Base-by-base conservation (phyloP, 371 early-diverging fungal species). In the Blakeslea trispora region DNA sequence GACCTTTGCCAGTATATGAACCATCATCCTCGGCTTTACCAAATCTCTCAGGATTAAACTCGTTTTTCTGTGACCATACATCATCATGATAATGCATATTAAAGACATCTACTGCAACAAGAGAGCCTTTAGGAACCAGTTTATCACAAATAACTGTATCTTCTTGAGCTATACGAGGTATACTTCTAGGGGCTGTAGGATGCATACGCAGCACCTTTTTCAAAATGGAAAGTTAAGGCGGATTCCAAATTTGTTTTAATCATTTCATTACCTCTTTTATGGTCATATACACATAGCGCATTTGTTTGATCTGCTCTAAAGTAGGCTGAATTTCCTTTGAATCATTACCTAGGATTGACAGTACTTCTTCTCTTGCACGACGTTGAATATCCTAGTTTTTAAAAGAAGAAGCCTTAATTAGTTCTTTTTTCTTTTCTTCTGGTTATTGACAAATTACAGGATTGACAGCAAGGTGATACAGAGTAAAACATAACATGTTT, bases 51-150 rank as follows among this genome's bases (percentile, higher is more conserved):
- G 28, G 28, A 7, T 28, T 7, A 28, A 28, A 28, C 28, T 5
- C 28, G 7, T 28, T 7, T 28, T 28, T 7, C 3, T 28, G 5
- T 5, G 15, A 2, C 45, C 68, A 77, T 45, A 66, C 51, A 22
- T 63, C 45, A 15, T 66, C 64, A 22, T 69, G 65, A 50, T 73
- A 60, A 18, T 60, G 64, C 5, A 64, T 21, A n/a, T 53, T 56
- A 54, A 61, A 66, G 28, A 76, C 63, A 37, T 82, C 68, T 39
- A 74, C 61, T 22, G 69, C 57, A 2, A 79, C 61, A 45, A 52
- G 45, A 1, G 72, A 53, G 22, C 71, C 75, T 55, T 72, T 74
- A 39, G 81, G 82, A 34, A 83, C 49, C 19, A 71, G 66, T 47
- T 63, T 56, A 2, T 68, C 68, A 8, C 68, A 75, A 35, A 81